Evolutionary conservation across 306 rosid genomes (phyloP).

Genomic region (Cucumis sativus): Cucumber_9930_V3 NC_026655.2:22089001-22089500

Average conservation of each 20-base stretch:
- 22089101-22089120: constrained; percentile 94
- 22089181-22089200: constrained; percentile 65
- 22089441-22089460: neutral
- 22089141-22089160: constrained; percentile 59
- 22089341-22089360: constrained; percentile 78
- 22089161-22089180: constrained; percentile 60
- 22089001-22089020: neutral
- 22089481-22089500: too few species aligned
- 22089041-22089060: constrained; percentile 69
- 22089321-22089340: constrained; percentile 75
- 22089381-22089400: constrained; percentile 85
- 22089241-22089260: neutral
- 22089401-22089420: constrained; percentile 64
- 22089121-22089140: constrained; percentile 68
- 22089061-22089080: constrained; percentile 71
- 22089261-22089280: neutral
- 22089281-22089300: constrained; percentile 35
- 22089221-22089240: neutral
- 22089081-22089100: constrained; percentile 69
- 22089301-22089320: constrained; percentile 51
- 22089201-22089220: neutral
- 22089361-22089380: constrained; percentile 94
- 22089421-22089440: neutral
- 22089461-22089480: too few species aligned
- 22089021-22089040: constrained; percentile 20